phyloP scores from a whole-genome alignment of 2,329 filamentous ascomycete species.

The Aspergillus carbonarius region DNA sequence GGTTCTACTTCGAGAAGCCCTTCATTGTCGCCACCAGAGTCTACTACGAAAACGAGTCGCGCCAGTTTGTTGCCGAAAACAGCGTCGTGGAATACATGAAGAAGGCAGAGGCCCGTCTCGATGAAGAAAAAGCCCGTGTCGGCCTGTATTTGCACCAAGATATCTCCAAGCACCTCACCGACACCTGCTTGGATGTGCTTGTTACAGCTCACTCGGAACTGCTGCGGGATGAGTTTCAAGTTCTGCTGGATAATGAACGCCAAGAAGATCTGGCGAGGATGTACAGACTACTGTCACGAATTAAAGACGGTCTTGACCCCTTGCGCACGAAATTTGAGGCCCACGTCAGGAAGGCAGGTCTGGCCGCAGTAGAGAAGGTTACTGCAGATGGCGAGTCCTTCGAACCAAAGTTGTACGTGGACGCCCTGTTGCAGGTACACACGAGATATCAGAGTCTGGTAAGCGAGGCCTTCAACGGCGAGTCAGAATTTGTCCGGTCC shows the following conservation, averaged over 20 bases:
- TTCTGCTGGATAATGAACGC: conserved; percentile 87
- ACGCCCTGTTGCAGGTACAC: conserved; percentile 90
- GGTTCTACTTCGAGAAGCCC: conserved; percentile 85
- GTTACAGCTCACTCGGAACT: conserved; percentile 83
- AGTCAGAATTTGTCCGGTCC: conserved; percentile 94
- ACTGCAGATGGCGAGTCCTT: conserved; percentile 83
- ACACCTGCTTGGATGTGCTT: conserved; percentile 81
- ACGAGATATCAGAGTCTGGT: conserved; percentile 90
- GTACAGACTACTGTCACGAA: conserved; percentile 87
- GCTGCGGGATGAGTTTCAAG: conserved; percentile 93
- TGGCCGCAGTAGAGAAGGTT: conserved; percentile 87
- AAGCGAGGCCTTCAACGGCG: conserved; percentile 87
- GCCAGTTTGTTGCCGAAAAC: conserved; percentile 92
- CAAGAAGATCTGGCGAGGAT: conserved; percentile 95
- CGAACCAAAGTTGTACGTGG: conserved; percentile 95
- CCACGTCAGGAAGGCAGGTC: conserved; percentile 86
- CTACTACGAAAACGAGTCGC: conserved; percentile 91
- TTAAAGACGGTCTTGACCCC: conserved; percentile 87
- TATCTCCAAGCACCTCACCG: conserved; percentile 80
- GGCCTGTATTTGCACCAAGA: conserved; percentile 88
- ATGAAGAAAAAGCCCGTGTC: conserved; percentile 93
- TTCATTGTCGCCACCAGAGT: conserved; percentile 80
- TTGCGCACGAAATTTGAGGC: conserved; percentile 83
- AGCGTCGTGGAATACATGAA: conserved; percentile 99
- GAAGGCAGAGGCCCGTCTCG: conserved; percentile 85